Percentiles rank a stretch among this genome's conserved stretches.
phyloP scores from a whole-genome alignment of 2,329 filamentous ascomycete species.

The Trichoderma asperellum region DNA sequence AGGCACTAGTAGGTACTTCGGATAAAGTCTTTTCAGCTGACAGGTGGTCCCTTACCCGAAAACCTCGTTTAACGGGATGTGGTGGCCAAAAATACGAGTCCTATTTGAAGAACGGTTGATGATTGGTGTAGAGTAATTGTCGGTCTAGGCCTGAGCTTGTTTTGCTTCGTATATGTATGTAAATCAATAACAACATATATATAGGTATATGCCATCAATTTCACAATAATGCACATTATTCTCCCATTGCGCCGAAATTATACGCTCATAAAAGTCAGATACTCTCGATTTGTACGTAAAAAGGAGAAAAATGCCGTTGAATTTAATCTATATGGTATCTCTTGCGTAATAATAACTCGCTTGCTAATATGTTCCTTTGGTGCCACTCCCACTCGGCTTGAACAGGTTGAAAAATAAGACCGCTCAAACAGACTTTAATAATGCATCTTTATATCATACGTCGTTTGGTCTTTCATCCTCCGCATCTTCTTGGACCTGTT shows the following conservation, averaged over 20 bases:
- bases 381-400: not conserved
- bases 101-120: not conserved
- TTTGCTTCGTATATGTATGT: not conserved
- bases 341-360: not conserved
- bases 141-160: not conserved
- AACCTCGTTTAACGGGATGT: not conserved
- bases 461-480: constrained; percentile 10
- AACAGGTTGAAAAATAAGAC: not conserved
- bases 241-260: not conserved
- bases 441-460: constrained; percentile 9
- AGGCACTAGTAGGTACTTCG: not conserved
- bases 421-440: not conserved
- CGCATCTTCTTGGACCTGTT: constrained; percentile 35
- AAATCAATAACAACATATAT: not conserved
- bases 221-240: not conserved
- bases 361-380: not conserved
- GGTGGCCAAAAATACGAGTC: not conserved
- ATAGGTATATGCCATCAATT: not conserved
- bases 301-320: not conserved
- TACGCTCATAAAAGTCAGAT: not conserved
- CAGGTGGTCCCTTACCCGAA: not conserved
- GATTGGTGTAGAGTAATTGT: constrained; percentile 9
- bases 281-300: not conserved
- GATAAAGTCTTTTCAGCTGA: not conserved
- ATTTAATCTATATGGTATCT: constrained; percentile 26